These are phyloP conservation scores for Podila epicladia DNA, from an alignment of 192 early-diverging fungal species.

Conservation along the genomic window DNA sequence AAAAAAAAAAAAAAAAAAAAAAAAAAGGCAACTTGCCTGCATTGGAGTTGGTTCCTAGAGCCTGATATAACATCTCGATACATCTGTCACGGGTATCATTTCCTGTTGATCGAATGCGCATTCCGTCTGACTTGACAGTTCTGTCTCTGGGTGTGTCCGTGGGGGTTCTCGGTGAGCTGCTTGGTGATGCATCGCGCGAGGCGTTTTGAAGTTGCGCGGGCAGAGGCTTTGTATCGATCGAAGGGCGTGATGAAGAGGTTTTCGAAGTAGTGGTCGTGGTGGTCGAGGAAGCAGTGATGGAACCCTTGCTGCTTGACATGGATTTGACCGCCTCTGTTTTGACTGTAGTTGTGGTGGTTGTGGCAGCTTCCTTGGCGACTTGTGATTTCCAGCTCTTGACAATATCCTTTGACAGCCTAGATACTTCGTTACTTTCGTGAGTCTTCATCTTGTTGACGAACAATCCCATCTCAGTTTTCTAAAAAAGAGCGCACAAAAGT, in stretches of 20 bases:
- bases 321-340: slow-evolving; percentile 12
- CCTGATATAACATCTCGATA: slow-evolving; percentile 84
- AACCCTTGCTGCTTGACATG: slow-evolving; percentile 10
- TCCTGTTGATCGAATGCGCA: slow-evolving; percentile 63
- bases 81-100: slow-evolving; percentile 78
- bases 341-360: slow-evolving; percentile 12
- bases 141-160: slow-evolving; percentile 59
- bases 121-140: slow-evolving; percentile 67
- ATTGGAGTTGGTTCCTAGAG: slow-evolving; percentile 66
- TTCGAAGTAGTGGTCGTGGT: not conserved
- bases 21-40: slow-evolving; percentile 51
- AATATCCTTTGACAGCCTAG: slow-evolving; percentile 70
- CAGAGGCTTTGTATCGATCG: slow-evolving; percentile 30
- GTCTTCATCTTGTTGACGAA: slow-evolving; percentile 79
- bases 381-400: slow-evolving; percentile 90
- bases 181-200: slow-evolving; percentile 25
- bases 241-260: slow-evolving; percentile 11
- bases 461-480: slow-evolving; percentile 85
- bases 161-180: slow-evolving; percentile 51
- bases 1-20: not conserved
- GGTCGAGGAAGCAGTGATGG: slow-evolving; percentile 6
- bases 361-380: slow-evolving; percentile 46
- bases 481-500: not conserved
- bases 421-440: slow-evolving; percentile 66
- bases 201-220: slow-evolving; percentile 14